Percentiles rank a stretch among this genome's conserved stretches.
phyloP scores from a whole-genome alignment of 257 asterid genomes.

The Solanum verrucosum region DNA sequence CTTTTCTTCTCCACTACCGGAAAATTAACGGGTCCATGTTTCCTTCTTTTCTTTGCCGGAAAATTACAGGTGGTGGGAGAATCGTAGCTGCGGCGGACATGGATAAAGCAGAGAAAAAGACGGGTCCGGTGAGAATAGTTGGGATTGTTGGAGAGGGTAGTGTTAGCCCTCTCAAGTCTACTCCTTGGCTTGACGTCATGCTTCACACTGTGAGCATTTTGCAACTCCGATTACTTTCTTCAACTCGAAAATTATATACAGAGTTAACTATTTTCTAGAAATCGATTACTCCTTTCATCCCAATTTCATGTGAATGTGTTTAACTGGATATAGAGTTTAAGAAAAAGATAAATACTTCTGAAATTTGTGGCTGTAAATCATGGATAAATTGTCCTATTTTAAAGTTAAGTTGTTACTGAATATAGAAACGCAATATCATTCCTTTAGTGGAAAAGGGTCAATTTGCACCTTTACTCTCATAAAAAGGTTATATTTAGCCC shows the following conservation, averaged over 20 bases:
- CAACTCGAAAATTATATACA: no score
- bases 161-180: conserved; percentile 71
- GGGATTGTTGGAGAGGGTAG: conserved; percentile 75
- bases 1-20: neutral
- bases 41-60: neutral
- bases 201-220: conserved; percentile 59
- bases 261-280: no score
- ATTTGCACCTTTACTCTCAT: no score
- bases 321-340: neutral
- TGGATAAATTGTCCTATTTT: no score
- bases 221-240: no score
- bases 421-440: no score
- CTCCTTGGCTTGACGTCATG: conserved; percentile 88
- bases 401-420: neutral
- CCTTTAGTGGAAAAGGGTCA: no score
- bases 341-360: neutral
- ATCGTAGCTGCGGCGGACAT: conserved; percentile 7
- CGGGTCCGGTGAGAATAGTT: conserved; percentile 49
- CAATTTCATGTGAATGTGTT: neutral
- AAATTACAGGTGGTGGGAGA: neutral
- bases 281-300: no score
- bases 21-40: neutral
- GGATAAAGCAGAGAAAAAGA: conserved; percentile 15
- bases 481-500: no score
- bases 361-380: no score